Evolutionary conservation across 2,329 filamentous ascomycete species (phyloP).

Genomic region (Huntiella bhutanensis): DNA sequence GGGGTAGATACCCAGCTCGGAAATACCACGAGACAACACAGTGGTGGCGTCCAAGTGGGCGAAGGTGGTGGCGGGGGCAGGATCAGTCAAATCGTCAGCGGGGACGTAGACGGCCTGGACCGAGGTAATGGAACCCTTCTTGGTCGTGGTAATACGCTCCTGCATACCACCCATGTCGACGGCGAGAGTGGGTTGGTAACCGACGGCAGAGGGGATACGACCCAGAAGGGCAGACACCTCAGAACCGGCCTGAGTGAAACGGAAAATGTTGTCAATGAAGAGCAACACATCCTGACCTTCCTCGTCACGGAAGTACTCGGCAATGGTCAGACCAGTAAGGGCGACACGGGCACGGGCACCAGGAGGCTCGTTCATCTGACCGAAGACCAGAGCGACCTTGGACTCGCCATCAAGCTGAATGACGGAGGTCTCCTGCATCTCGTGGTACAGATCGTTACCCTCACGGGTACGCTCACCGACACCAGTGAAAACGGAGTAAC

Average conservation of each 20-base stretch:
- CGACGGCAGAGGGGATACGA: slow-evolving; percentile 99
- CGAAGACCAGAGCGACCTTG: slow-evolving; percentile 98
- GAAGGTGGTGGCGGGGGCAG: slow-evolving; percentile 97
- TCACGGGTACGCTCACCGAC: slow-evolving; percentile 99
- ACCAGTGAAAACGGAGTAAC: slow-evolving; percentile 99
- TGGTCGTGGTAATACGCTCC: slow-evolving; percentile 99
- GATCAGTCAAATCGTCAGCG: slow-evolving; percentile 99
- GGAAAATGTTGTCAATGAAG: slow-evolving; percentile 99
- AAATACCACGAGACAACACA: slow-evolving; percentile 99
- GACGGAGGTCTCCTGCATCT: slow-evolving; percentile 99
- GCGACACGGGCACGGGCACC: slow-evolving; percentile 99
- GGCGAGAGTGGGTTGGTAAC: slow-evolving; percentile 97
- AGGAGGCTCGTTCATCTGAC: slow-evolving; percentile 99
- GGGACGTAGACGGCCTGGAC: slow-evolving; percentile 99
- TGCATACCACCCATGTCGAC: slow-evolving; percentile 99
- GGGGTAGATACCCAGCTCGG: slow-evolving; percentile 99
- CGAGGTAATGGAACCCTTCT: slow-evolving; percentile 98
- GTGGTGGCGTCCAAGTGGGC: slow-evolving; percentile 99
- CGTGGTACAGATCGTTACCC: slow-evolving; percentile 99
- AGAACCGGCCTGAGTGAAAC: slow-evolving; percentile 98
- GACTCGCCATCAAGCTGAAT: slow-evolving; percentile 98
- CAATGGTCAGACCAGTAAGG: slow-evolving; percentile 68
- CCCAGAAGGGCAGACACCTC: slow-evolving; percentile 98
- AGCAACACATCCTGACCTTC: slow-evolving; percentile 91
- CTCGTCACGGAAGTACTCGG: slow-evolving; percentile 62